These are phyloP conservation scores for Protomyces macrosporus DNA, from an alignment of 1,139 yeast species.

Conservation along the genomic window DNA sequence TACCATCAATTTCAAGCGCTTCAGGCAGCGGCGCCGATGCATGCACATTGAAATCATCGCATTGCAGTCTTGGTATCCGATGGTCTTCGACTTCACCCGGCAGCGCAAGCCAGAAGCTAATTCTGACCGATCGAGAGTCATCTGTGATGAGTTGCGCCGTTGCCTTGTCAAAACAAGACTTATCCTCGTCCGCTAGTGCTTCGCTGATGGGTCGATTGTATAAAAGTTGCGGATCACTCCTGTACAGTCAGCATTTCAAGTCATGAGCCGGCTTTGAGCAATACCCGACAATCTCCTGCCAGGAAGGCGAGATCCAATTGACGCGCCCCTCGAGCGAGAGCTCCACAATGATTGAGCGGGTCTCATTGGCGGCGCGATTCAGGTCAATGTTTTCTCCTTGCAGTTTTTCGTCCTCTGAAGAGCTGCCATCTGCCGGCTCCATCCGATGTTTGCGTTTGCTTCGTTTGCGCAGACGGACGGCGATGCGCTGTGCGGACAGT, in stretches of 20 bases:
- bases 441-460: not conserved
- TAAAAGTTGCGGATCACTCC: slow-evolving; percentile 43
- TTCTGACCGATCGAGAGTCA: slow-evolving; percentile 29
- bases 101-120: slow-evolving; percentile 11
- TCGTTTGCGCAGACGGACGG: no score
- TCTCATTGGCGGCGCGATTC: slow-evolving; percentile 15
- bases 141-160: slow-evolving; percentile 32
- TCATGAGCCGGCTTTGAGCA: slow-evolving; percentile 47
- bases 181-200: slow-evolving; percentile 51
- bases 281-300: slow-evolving; percentile 61
- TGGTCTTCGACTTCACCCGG: not conserved
- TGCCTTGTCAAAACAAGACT: slow-evolving; percentile 44
- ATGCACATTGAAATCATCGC: slow-evolving; percentile 2
- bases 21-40: slow-evolving; percentile 4
- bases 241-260: slow-evolving; percentile 57
- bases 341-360: slow-evolving; percentile 22
- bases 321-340: slow-evolving; percentile 36
- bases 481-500: no score
- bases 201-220: slow-evolving; percentile 66
- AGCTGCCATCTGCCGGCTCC: slow-evolving; percentile 10
- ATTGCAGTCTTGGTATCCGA: slow-evolving; percentile 16
- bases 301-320: slow-evolving; percentile 62
- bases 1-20: slow-evolving; percentile 73
- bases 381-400: slow-evolving; percentile 10
- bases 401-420: slow-evolving; percentile 9